These are phyloP conservation scores for Cydonia oblonga DNA, from an alignment of 331 rosid genomes.

Conservation along the genomic window DNA sequence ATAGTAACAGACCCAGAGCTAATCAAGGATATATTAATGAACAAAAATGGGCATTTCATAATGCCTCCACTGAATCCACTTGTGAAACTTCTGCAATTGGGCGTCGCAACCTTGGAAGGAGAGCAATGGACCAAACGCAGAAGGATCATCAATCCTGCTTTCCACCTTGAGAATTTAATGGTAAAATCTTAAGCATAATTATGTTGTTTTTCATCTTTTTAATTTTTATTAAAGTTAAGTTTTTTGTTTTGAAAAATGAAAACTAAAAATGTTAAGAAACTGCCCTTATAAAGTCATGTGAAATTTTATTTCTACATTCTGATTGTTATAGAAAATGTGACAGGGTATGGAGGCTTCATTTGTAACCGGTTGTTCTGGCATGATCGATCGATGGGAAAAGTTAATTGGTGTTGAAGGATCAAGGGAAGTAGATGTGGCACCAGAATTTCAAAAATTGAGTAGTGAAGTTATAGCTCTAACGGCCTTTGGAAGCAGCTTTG, in stretches of 20 bases:
- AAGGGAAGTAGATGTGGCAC: constrained; percentile 28
- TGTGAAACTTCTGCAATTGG: constrained; percentile 18
- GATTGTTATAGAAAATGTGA: neutral
- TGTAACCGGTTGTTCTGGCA: constrained; percentile 19
- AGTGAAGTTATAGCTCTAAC: constrained; percentile 30
- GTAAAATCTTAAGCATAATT: neutral
- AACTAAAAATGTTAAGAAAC: no score
- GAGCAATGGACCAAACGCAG: constrained; percentile 30
- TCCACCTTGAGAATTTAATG: constrained; percentile 33
- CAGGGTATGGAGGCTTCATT: constrained; percentile 34
- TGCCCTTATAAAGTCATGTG: neutral
- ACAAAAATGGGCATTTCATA: constrained; percentile 20
- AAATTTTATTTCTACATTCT: no score
- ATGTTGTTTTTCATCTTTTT: no score
- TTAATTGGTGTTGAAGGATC: constrained; percentile 11
- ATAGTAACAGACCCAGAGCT: constrained; percentile 23
- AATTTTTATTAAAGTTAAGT: no score
- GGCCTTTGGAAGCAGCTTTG: constrained; percentile 34
- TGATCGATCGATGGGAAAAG: constrained; percentile 26
- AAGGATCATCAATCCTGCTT: constrained; percentile 28
- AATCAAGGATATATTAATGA: constrained; percentile 18
- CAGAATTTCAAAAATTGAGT: constrained; percentile 10
- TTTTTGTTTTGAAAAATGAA: no score
- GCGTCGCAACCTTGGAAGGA: constrained; percentile 33
- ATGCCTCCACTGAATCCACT: constrained; percentile 30